These are phyloP conservation scores for Diutina rugosa DNA, from an alignment of 1,139 yeast genomes.

Conservation along the genomic window DNA sequence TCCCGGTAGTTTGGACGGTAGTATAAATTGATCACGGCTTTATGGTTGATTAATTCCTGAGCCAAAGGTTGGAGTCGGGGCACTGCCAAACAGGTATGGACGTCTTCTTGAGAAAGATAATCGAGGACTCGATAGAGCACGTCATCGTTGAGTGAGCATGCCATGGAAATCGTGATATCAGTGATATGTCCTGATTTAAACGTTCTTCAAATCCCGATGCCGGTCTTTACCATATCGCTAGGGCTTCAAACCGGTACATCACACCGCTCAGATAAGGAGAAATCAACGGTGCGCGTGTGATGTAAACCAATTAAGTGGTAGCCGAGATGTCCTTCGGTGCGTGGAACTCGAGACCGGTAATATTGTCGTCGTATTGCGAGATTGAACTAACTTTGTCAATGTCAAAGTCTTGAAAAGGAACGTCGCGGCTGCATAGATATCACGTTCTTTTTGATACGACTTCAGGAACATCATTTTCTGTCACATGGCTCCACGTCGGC, in stretches of 20 bases:
- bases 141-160: background rate
- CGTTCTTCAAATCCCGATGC: background rate
- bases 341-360: background rate
- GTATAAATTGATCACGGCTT: background rate
- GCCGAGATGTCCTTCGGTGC: background rate
- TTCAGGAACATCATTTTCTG: background rate
- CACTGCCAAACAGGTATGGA: background rate
- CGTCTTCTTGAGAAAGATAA: background rate
- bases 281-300: background rate
- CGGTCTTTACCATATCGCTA: background rate
- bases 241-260: background rate
- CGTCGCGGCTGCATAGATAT: background rate
- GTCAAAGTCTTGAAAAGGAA: background rate
- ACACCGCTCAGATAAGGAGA: background rate
- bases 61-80: background rate
- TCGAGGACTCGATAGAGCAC: background rate
- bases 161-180: background rate
- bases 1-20: slow-evolving; percentile 1
- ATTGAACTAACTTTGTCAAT: too few relatives aligned
- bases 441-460: background rate
- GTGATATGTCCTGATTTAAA: background rate
- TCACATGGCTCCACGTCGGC: background rate
- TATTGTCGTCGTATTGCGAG: too few relatives aligned
- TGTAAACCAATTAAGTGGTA: background rate
- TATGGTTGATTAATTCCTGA: background rate